phyloP scores from a whole-genome alignment of 2,329 filamentous ascomycete genomes.

The Bertia moriformis region DNA sequence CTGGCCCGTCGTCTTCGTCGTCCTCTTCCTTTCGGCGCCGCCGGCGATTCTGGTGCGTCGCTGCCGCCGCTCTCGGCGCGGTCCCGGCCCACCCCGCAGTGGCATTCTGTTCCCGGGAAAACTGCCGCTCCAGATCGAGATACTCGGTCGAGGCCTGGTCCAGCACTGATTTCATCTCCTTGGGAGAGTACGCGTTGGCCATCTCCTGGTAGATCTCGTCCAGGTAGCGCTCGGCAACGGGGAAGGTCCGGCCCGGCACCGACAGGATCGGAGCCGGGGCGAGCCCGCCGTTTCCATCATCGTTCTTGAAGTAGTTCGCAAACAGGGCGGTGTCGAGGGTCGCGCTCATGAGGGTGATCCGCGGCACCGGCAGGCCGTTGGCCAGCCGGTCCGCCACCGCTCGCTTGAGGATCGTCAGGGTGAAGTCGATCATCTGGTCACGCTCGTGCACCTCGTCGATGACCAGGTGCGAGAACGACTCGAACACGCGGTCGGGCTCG shows the following conservation, averaged over 20 bases:
- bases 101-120: not conserved
- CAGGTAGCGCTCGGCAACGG: slow-evolving; percentile 24
- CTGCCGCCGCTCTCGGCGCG: too few species aligned
- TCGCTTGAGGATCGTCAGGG: slow-evolving; percentile 23
- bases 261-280: slow-evolving; percentile 20
- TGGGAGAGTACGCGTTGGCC: not conserved
- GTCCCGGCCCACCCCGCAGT: too few species aligned
- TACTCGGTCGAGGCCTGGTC: slow-evolving; percentile 5
- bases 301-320: slow-evolving; percentile 21
- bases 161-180: slow-evolving; percentile 6
- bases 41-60: too few species aligned
- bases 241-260: slow-evolving; percentile 25
- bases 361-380: slow-evolving; percentile 18
- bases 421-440: slow-evolving; percentile 25
- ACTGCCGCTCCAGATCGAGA: not conserved
- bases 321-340: slow-evolving; percentile 28
- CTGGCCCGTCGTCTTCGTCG: slow-evolving; percentile 7
- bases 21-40: slow-evolving; percentile 1
- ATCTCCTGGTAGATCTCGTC: slow-evolving; percentile 19
- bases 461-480: slow-evolving; percentile 27
- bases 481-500: slow-evolving; percentile 19
- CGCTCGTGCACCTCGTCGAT: slow-evolving; percentile 28
- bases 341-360: slow-evolving; percentile 31
- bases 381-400: slow-evolving; percentile 17
- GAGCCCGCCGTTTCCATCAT: slow-evolving; percentile 11